Conservation (phyloP, 202 grass and related monocot genomes). For the Hordeum pubiflorum region DNA sequence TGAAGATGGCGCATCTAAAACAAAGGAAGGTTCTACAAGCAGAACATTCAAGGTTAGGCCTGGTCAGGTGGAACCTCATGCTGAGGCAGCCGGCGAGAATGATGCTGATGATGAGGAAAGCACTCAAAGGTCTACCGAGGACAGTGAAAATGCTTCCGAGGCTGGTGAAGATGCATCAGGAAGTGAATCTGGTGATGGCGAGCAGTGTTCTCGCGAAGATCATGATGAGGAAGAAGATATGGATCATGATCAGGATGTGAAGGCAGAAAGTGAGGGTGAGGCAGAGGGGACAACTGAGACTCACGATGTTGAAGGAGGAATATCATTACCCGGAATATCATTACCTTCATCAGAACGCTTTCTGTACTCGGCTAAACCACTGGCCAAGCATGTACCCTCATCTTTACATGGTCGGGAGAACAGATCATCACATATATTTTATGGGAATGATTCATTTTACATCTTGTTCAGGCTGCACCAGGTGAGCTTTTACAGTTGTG, state of each 20-base stretch:
- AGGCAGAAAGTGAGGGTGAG: conserved; percentile 95
- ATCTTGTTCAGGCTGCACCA: conserved; percentile 86
- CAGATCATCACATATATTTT: conserved; percentile 58
- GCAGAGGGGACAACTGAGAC: conserved; percentile 66
- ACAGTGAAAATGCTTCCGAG: conserved; percentile 78
- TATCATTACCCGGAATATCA: conserved; percentile 48
- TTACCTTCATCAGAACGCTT: conserved; percentile 58
- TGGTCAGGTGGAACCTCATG: conserved; percentile 39
- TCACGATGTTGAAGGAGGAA: conserved; percentile 53
- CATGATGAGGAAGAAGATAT: conserved; percentile 89
- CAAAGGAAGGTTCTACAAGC: conserved; percentile 46
- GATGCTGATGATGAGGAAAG: conserved; percentile 89
- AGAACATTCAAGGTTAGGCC: conserved; percentile 42
- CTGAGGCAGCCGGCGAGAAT: conserved; percentile 67
- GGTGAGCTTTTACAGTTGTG: conserved; percentile 38
- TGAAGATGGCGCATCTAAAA: conserved; percentile 42
- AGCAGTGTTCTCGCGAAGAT: conserved; percentile 72
- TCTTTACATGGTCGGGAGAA: conserved; percentile 52
- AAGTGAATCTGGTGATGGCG: conserved; percentile 67
- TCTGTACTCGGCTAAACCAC: conserved; percentile 59
- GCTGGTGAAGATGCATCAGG: conserved; percentile 75
- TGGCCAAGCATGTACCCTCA: conserved; percentile 66
- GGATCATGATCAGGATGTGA: conserved; percentile 75
- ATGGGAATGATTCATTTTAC: conserved; percentile 92
- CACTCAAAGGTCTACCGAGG: conserved; percentile 79